Conservation (phyloP, 495 filamentous ascomycete genomes). For the Collariella sp. region DNA sequence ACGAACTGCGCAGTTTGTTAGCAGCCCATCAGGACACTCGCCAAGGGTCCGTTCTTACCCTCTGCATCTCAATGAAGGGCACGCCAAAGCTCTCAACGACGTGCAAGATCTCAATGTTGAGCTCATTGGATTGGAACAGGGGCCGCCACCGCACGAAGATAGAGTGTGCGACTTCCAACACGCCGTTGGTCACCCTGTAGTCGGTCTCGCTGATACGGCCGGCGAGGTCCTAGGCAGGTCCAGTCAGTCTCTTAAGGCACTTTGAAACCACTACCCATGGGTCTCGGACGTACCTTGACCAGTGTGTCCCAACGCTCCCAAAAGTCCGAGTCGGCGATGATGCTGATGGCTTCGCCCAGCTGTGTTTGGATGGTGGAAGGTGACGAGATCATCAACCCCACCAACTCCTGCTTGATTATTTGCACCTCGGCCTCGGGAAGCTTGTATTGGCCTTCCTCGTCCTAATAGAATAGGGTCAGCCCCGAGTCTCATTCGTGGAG, state of each 20-base stretch:
- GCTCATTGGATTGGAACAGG: constrained; percentile 77
- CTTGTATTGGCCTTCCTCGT: constrained; percentile 88
- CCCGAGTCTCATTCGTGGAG: neutral
- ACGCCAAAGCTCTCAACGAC: constrained; percentile 73
- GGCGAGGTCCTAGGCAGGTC: constrained; percentile 58
- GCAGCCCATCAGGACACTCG: neutral
- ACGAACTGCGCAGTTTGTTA: constrained; percentile 47
- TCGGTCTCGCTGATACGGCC: constrained; percentile 72
- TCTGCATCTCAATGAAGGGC: constrained; percentile 71
- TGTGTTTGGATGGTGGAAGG: constrained; percentile 82
- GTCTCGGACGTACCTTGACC: constrained; percentile 46
- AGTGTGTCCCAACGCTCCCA: constrained; percentile 92
- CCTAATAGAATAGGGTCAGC: neutral
- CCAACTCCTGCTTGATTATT: constrained; percentile 87
- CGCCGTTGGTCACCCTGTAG: constrained; percentile 75
- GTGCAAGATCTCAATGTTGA: constrained; percentile 92
- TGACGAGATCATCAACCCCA: constrained; percentile 91
- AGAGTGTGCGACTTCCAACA: constrained; percentile 93
- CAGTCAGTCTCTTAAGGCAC: constrained; percentile 5
- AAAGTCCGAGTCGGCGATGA: constrained; percentile 97
- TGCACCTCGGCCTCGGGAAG: constrained; percentile 68
- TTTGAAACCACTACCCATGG: constrained; percentile 14
- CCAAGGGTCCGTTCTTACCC: constrained; percentile 40
- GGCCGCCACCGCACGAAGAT: constrained; percentile 97
- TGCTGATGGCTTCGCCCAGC: constrained; percentile 89